A percentile compares a stretch with the other conserved stretches of the same genome.
phyloP scores from a whole-genome alignment of 805 yeast species.

The Kluyveromyces aestuarii region DNA sequence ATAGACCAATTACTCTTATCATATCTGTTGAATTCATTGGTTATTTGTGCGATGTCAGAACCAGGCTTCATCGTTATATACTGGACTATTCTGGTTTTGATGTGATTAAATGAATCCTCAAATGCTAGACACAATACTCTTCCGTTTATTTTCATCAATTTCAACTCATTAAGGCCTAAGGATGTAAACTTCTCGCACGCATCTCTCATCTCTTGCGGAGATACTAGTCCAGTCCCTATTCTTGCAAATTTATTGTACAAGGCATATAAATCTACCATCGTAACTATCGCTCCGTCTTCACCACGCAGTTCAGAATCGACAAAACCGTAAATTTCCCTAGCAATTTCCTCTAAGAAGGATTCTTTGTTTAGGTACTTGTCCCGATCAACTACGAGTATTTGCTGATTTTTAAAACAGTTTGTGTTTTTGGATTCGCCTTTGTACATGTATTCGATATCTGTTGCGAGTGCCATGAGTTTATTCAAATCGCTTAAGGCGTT shows the following conservation, averaged over 20 bases:
- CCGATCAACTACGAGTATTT: slow-evolving; percentile 26
- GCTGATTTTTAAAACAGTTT: slow-evolving; percentile 3
- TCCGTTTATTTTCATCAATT: slow-evolving; percentile 30
- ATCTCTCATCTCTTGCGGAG: slow-evolving; percentile 57
- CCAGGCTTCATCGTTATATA: slow-evolving; percentile 20
- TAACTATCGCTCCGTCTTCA: slow-evolving; percentile 47
- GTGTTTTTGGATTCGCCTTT: slow-evolving; percentile 8
- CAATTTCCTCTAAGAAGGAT: slow-evolving; percentile 53
- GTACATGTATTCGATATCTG: slow-evolving; percentile 55
- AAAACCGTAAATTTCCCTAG: slow-evolving; percentile 75
- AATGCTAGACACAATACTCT: slow-evolving; percentile 29
- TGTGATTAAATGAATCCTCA: slow-evolving; percentile 22
- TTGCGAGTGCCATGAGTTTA: slow-evolving; percentile 67
- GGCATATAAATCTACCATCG: slow-evolving; percentile 55
- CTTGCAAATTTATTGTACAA: slow-evolving; percentile 58
- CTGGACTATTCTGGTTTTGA: slow-evolving; percentile 20
- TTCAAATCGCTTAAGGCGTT: slow-evolving; percentile 70
- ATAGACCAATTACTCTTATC: slow-evolving; percentile 53
- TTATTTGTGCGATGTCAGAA: slow-evolving; percentile 22
- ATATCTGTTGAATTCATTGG: slow-evolving; percentile 19
- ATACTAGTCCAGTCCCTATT: slow-evolving; percentile 53
- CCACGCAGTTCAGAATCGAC: slow-evolving; percentile 34
- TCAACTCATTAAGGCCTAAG: slow-evolving; percentile 41
- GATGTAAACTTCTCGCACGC: slow-evolving; percentile 50
- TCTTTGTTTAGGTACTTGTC: slow-evolving; percentile 29